phyloP scores from a whole-genome alignment of 805 yeast species.

The Yamadazyma philogaea region DNA sequence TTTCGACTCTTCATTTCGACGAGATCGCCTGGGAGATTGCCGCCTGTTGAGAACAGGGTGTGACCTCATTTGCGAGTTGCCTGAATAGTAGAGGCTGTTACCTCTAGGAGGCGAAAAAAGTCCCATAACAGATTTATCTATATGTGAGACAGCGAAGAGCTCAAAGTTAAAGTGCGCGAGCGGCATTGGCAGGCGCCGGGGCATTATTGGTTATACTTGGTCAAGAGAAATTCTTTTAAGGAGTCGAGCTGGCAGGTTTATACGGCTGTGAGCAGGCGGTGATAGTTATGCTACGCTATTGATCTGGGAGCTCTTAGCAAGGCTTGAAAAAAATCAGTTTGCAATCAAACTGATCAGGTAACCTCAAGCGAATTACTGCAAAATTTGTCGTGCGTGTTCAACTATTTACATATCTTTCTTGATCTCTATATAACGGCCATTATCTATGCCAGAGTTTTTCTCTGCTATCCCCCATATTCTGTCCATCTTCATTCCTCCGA shows the following conservation, averaged over 20 bases:
- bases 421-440: conserved; percentile 50
- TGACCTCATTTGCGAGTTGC: conserved; percentile 11
- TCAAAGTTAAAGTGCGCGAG: not conserved
- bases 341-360: not conserved
- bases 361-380: not conserved
- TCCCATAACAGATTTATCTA: conserved; percentile 10
- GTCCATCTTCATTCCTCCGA: conserved; percentile 83
- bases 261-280: no score
- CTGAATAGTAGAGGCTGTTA: conserved; percentile 8
- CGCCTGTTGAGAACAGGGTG: conserved; percentile 12
- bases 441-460: conserved; percentile 58
- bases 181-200: not conserved
- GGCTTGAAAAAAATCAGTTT: no score
- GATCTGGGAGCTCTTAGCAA: no score
- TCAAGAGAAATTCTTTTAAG: no score
- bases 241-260: no score
- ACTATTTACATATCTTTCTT: not conserved
- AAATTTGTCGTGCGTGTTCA: not conserved
- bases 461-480: conserved; percentile 83
- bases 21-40: conserved; percentile 5
- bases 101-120: conserved; percentile 15
- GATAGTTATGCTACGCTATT: no score
- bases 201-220: no score
- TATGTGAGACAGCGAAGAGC: not conserved
- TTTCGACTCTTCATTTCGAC: not conserved